Evolutionary conservation across 495 filamentous ascomycete species (phyloP), one percentile per base, ranked within the genome.

Genomic region (Talaromyces stipitatus): DNA sequence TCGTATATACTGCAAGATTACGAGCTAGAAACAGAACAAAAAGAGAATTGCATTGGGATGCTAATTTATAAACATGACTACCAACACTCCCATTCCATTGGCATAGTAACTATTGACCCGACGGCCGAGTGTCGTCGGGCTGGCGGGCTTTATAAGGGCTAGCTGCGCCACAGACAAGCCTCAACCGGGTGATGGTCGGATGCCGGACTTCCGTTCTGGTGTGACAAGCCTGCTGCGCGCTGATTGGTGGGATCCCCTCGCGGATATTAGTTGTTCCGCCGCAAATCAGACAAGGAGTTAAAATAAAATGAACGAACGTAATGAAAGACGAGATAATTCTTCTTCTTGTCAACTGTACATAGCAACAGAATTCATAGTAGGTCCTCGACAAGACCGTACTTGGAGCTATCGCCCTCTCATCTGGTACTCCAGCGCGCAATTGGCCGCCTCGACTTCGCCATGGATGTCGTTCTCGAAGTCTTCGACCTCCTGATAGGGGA

Each of bases 401-500:
- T 36, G 33, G 33, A 18, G 8, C 1, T 9, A 18, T 8, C 36
- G 36, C 36, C 1, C n/a, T 41, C n/a, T 41, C 36, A 20, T 0
- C 9, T 47, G 8, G 12, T n/a, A 22, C 43, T 23, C 1, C 22
- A 47, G 43, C 23, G 43, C 43, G 43, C 43, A 24, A 12, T n/a
- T 10, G 2, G 43, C 43, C 48, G 26, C 54, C 3, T 38, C 36
- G 41, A 16, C 46, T n/a, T 29, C 41, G 58, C 72, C 60, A 97
- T 97, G 92, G 92, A 97, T 82, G 82, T 95, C 75, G 82, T 91
- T 28, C 85, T 97, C 59, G 89, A 96, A 71, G 54, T 91, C 62
- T 82, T 80, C 72, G 94, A 97, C 72, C 91, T 84, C 70, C 89
- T 87, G 71, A 63, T 92, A 60, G 87, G 85, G 72, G 92, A 97